Evolutionary conservation across 306 rosid species (phyloP).

Genomic region (Rubus idaeus): DNA sequence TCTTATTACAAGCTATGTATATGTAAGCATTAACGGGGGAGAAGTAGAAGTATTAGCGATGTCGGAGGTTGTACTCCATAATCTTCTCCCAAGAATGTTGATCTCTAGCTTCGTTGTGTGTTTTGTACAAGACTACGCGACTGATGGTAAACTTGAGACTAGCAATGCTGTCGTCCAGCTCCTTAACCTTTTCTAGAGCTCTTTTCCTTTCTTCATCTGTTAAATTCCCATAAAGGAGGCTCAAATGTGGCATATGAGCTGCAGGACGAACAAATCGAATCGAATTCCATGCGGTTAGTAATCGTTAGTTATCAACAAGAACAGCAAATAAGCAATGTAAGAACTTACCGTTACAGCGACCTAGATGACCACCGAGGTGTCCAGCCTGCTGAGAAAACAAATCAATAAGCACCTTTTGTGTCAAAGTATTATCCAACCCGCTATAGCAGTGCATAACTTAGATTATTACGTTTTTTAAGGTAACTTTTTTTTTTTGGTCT

Average conservation of each 20-base stretch:
- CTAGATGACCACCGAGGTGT: background rate
- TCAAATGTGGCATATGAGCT: constrained; percentile 10
- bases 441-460: background rate
- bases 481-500: no score
- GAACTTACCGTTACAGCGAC: background rate
- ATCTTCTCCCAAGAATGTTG: constrained; percentile 5
- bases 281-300: background rate
- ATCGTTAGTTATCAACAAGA: background rate
- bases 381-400: background rate
- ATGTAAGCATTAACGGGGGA: background rate
- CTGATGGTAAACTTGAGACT: constrained; percentile 8
- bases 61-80: constrained; percentile 5
- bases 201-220: background rate
- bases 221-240: background rate
- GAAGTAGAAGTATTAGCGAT: background rate
- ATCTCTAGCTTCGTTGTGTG: constrained; percentile 5
- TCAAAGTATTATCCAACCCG: no score
- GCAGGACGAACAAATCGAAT: background rate
- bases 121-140: background rate
- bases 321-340: background rate
- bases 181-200: background rate
- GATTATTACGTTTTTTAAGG: no score
- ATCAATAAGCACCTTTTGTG: background rate
- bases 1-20: background rate
- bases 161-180: background rate